phyloP scores from a whole-genome alignment of 2,329 filamentous ascomycete genomes.

The Waltergamsia citrina region DNA sequence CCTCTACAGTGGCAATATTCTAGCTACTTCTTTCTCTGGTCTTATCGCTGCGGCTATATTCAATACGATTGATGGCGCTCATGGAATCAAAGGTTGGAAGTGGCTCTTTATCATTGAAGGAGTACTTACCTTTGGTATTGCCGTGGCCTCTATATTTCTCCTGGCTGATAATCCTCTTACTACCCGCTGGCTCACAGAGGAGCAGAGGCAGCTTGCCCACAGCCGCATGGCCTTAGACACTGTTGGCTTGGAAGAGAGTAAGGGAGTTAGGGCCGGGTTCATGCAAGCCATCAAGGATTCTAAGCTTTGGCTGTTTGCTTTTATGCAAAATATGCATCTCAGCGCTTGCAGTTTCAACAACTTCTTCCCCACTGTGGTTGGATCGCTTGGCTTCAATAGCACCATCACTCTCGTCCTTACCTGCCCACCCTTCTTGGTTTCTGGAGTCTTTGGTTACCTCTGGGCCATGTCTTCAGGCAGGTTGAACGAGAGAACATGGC shows the following conservation, averaged over 20 bases:
- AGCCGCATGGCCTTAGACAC: slow-evolving; percentile 23
- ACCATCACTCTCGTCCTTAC: slow-evolving; percentile 14
- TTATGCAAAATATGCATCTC: not conserved
- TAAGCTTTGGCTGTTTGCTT: slow-evolving; percentile 5
- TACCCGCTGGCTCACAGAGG: slow-evolving; percentile 21
- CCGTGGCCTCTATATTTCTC: slow-evolving; percentile 7
- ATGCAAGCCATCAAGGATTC: not conserved
- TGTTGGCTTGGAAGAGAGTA: slow-evolving; percentile 20
- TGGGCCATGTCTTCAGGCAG: slow-evolving; percentile 21
- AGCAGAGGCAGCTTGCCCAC: slow-evolving; percentile 30
- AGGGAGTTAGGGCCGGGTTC: slow-evolving; percentile 14
- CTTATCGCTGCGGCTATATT: slow-evolving; percentile 13
- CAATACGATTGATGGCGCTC: slow-evolving; percentile 39
- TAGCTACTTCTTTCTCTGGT: slow-evolving; percentile 12
- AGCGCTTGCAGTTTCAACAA: slow-evolving; percentile 3
- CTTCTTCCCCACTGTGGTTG: slow-evolving; percentile 16
- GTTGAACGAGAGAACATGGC: slow-evolving; percentile 34
- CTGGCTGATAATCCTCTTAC: slow-evolving; percentile 15
- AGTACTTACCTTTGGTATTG: slow-evolving; percentile 16
- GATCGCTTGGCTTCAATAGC: slow-evolving; percentile 10
- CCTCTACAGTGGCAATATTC: slow-evolving; percentile 11
- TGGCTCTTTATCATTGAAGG: slow-evolving; percentile 62
- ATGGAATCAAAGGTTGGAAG: slow-evolving; percentile 44
- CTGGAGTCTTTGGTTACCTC: slow-evolving; percentile 11
- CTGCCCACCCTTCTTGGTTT: slow-evolving; percentile 10